Conservation (phyloP, 352 stramenopile species). For the Elongisporangium senticosum region DNA sequence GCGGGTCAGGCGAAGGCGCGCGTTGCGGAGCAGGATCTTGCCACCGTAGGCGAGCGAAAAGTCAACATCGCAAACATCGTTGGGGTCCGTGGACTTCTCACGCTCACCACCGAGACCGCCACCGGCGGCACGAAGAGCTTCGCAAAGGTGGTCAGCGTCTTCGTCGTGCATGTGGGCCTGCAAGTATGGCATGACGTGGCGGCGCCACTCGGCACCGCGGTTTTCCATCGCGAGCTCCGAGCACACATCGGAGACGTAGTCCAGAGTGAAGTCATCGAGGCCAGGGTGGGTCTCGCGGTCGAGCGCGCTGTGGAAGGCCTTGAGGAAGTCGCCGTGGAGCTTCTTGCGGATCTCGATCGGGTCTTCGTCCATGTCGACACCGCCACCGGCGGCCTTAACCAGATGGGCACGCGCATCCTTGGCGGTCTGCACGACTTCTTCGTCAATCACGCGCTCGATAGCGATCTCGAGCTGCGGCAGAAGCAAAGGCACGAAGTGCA, state of each 20-base stretch:
- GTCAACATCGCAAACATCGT: constrained; percentile 66
- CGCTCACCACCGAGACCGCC: constrained; percentile 45
- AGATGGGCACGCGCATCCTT: constrained; percentile 54
- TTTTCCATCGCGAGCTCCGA: constrained; percentile 53
- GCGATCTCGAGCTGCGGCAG: constrained; percentile 90
- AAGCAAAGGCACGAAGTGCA: constrained; percentile 89
- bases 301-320: constrained; percentile 35
- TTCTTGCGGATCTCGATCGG: constrained; percentile 50
- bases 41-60: constrained; percentile 72
- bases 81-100: constrained; percentile 53
- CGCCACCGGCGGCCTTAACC: constrained; percentile 51
- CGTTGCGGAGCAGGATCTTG: constrained; percentile 97
- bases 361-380: constrained; percentile 41
- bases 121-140: constrained; percentile 42
- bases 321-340: constrained; percentile 38
- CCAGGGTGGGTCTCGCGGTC: constrained; percentile 40
- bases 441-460: constrained; percentile 89
- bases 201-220: constrained; percentile 47
- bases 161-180: constrained; percentile 47
- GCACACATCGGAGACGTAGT: constrained; percentile 61
- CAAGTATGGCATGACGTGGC: constrained; percentile 47
- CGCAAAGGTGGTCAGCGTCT: constrained; percentile 43
- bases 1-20: constrained; percentile 91
- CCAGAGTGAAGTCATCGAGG: constrained; percentile 43
- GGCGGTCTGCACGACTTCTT: constrained; percentile 80